These are phyloP conservation scores for Beta vulgaris DNA, from an alignment of 148 eudicot species.

Conservation along the genomic window DNA sequence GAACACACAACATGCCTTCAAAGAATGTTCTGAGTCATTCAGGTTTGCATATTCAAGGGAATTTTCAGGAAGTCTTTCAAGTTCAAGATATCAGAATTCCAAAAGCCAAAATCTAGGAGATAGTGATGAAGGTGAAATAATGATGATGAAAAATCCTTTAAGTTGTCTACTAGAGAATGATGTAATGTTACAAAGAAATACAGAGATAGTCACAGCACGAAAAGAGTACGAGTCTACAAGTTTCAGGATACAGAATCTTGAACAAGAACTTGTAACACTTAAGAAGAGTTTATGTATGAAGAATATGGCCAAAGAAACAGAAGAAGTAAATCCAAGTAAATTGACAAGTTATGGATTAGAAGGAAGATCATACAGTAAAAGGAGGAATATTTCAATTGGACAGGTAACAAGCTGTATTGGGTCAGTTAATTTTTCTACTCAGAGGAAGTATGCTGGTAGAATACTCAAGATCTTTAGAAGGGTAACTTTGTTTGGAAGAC, in stretches of 20 bases:
- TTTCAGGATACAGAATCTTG: constrained; percentile 82
- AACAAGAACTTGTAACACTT: constrained; percentile 60
- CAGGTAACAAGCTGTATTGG: constrained; percentile 75
- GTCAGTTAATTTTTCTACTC: constrained; percentile 66
- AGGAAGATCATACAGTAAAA: constrained; percentile 54
- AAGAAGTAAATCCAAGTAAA: constrained; percentile 15
- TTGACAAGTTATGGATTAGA: constrained; percentile 33
- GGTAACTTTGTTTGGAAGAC: constrained; percentile 52
- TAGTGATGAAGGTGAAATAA: constrained; percentile 41
- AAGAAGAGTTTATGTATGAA: constrained; percentile 58
- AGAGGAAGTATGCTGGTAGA: constrained; percentile 61
- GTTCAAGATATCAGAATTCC: constrained; percentile 48
- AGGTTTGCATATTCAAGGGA: constrained; percentile 56
- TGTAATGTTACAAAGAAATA: constrained; percentile 9
- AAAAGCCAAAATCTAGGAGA: constrained; percentile 55
- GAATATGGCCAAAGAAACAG: constrained; percentile 31
- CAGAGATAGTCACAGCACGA: constrained; percentile 11
- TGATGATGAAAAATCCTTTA: constrained; percentile 36
- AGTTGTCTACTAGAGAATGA: constrained; percentile 48
- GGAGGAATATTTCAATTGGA: constrained; percentile 41
- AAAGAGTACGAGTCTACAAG: constrained; percentile 78
- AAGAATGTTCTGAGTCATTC: constrained; percentile 81
- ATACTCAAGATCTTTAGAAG: constrained; percentile 55
- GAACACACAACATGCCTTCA: constrained; percentile 77
- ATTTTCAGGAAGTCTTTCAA: constrained; percentile 67